A percentile compares a stretch with the other conserved stretches of the same genome.
phyloP scores from a whole-genome alignment of 805 yeast genomes.

The Candida hungchunana region DNA sequence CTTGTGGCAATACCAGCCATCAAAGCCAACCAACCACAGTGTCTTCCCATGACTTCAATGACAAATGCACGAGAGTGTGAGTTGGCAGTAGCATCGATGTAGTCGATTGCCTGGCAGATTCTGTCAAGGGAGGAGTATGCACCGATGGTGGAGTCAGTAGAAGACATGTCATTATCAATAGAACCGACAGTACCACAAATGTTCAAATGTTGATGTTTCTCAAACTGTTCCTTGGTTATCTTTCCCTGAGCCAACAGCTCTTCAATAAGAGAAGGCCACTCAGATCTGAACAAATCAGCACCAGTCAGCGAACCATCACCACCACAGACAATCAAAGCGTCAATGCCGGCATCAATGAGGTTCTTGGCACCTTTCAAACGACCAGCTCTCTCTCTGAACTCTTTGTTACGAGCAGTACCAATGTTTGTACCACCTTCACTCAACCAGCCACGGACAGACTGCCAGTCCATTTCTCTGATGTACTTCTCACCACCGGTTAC shows the following conservation, averaged over 20 bases:
- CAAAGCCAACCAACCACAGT: slow-evolving; percentile 97
- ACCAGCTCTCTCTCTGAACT: slow-evolving; percentile 81
- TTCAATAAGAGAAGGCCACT: slow-evolving; percentile 85
- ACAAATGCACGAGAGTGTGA: slow-evolving; percentile 98
- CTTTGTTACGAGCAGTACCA: slow-evolving; percentile 93
- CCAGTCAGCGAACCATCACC: slow-evolving; percentile 99
- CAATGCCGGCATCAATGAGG: slow-evolving; percentile 83
- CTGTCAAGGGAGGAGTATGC: slow-evolving; percentile 91
- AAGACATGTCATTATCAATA: slow-evolving; percentile 96
- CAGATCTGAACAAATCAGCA: slow-evolving; percentile 89
- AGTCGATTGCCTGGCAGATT: slow-evolving; percentile 91
- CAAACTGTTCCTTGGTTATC: slow-evolving; percentile 54
- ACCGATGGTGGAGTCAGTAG: slow-evolving; percentile 95
- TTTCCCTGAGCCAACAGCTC: slow-evolving; percentile 59
- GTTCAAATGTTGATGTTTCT: slow-evolving; percentile 65
- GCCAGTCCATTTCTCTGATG: slow-evolving; percentile 68
- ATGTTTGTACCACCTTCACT: slow-evolving; percentile 92
- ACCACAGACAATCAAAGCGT: slow-evolving; percentile 93
- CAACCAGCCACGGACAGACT: slow-evolving; percentile 91
- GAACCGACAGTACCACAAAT: slow-evolving; percentile 96
- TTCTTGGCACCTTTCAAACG: slow-evolving; percentile 80
- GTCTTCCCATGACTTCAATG: slow-evolving; percentile 98
- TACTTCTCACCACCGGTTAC: slow-evolving; percentile 75
- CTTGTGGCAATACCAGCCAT: slow-evolving; percentile 97
- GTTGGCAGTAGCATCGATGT: slow-evolving; percentile 95